Evolutionary conservation across 1,139 yeast species (phyloP), one percentile per base, ranked within the genome.

Genomic region (Suhomyces terraborum): DNA sequence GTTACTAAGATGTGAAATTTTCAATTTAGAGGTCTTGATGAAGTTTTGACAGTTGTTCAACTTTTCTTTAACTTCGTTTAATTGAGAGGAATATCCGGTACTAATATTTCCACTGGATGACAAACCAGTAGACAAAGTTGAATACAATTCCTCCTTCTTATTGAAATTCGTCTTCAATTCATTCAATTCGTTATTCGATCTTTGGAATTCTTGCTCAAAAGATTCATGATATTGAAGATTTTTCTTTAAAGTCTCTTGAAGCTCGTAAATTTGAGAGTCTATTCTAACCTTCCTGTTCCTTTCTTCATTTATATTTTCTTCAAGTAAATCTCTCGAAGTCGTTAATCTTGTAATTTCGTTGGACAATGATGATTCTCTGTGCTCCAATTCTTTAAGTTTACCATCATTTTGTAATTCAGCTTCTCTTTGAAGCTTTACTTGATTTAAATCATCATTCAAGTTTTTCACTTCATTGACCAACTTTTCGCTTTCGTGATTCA

Each of bases 121-220:
- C 10, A 93, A 82, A 53, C 98, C 98, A 0, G 98, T 91, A 0
- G 93, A 82, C 30, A 94, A 70, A 0, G 95, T 82, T 4, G 95
- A 83, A 12, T 88, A 66, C 16, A 91, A 70, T 49, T 91, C 97
- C 55, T 88, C 95, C 51, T 86, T 87, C 47, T 72, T 76, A 25
- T 72, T 69, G 45, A 77, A 73, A n/a, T 73, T 71, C 6, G 67
- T 68, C 47, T 80, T 82, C 42, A 80, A 54, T 3, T 59, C 56
- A 4, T 62, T 64, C 8, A 84, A 63, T 29, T 67, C 58, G 1
- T 59, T 58, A 40, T 77, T 80, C 8, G 81, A 64, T 0, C 52
- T 51, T 3, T 69, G 67, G 52, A 77, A 82, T 8, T 71, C 58
- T 3, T 48, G 45, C 45, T 70, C 75, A 29, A 56, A 58, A 20